Evolutionary conservation across 768 basidiomycete genomes (phyloP).

Genomic region (Macrolepiota dolichaula): DNA sequence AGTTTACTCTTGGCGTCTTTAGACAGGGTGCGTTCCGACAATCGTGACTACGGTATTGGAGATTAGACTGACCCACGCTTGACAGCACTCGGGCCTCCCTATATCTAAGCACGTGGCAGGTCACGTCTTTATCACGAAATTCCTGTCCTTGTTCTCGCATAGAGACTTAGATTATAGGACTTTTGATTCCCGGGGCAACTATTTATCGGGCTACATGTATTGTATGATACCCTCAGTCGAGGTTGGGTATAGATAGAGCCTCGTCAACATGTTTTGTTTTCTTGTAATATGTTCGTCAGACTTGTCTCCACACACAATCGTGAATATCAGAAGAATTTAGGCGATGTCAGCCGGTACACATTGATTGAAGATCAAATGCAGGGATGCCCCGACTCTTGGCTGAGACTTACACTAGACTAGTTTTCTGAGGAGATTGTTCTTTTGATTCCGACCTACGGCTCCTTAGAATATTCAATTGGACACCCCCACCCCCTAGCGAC

Average conservation of each 20-base stretch:
- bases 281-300: neutral
- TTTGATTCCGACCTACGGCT: no score
- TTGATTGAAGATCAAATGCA: no score
- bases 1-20: slow-evolving; percentile 77
- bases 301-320: no score
- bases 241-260: neutral
- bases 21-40: slow-evolving; percentile 55
- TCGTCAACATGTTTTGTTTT: neutral
- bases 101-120: slow-evolving; percentile 29
- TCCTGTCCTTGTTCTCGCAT: neutral
- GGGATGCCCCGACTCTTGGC: no score
- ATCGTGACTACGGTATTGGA: neutral
- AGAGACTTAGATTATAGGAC: slow-evolving; percentile 2
- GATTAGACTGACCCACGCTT: neutral
- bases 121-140: neutral
- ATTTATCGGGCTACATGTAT: neutral
- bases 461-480: no score
- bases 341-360: no score
- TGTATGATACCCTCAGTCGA: neutral
- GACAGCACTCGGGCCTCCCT: slow-evolving; percentile 51
- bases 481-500: no score
- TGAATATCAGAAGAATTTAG: no score
- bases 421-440: no score
- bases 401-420: no score
- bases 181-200: neutral